phyloP scores from a whole-genome alignment of 495 filamentous ascomycete species.

The Podospora australis region DNA sequence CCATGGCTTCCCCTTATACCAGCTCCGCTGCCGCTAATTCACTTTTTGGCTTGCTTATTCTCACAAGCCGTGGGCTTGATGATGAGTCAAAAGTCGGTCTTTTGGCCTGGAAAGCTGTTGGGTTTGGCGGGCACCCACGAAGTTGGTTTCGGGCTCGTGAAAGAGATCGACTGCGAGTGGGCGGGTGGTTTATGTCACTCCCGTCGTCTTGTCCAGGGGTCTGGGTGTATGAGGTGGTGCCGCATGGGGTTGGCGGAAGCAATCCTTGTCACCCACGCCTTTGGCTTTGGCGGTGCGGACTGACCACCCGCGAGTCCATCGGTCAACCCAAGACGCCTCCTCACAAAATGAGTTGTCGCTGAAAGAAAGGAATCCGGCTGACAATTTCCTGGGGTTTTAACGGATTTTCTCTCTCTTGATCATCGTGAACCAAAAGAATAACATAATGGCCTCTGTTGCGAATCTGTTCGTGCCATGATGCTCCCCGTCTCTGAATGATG shows the following conservation, averaged over 20 bases:
- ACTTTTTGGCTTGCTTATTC: too few relatives aligned
- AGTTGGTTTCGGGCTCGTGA: too few relatives aligned
- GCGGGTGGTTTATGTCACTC: slow-evolving; percentile 17
- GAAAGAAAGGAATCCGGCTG: background rate
- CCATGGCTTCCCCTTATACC: slow-evolving; percentile 17
- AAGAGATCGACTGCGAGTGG: too few relatives aligned
- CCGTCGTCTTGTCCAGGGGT: background rate
- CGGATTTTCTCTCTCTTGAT: background rate
- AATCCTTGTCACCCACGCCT: slow-evolving; percentile 20
- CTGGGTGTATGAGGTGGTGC: too few relatives aligned
- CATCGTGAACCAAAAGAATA: background rate
- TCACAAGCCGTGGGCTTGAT: too few relatives aligned
- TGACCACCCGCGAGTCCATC: too few relatives aligned
- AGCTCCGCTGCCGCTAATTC: slow-evolving; percentile 18
- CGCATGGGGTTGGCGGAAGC: slow-evolving; percentile 18
- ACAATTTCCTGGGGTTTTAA: background rate
- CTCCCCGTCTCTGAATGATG: background rate
- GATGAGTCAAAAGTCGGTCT: too few relatives aligned
- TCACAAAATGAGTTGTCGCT: background rate
- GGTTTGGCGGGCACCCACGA: too few relatives aligned
- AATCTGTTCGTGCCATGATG: background rate
- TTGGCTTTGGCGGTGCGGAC: background rate
- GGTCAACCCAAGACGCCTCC: too few relatives aligned
- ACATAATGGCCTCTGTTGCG: background rate
- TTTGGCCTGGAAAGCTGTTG: too few relatives aligned